Conservation (phyloP, 2,329 filamentous ascomycete genomes). For the Stagonosporopsis cucurbitacearum region DNA sequence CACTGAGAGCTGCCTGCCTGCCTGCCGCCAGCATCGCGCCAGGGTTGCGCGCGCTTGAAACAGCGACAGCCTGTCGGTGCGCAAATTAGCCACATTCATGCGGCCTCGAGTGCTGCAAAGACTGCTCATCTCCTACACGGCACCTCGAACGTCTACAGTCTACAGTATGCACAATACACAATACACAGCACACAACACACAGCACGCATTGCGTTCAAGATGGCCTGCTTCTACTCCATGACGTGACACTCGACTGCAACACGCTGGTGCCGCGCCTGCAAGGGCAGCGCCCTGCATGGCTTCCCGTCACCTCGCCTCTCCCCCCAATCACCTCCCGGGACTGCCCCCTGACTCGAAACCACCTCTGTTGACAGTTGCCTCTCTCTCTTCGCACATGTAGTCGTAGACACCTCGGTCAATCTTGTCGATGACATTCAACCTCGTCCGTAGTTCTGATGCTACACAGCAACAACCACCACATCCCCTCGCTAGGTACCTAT, state of each 20-base stretch:
- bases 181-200: too few relatives aligned
- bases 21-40: constrained; percentile 6
- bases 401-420: background rate
- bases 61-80: constrained; percentile 19
- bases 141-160: too few relatives aligned
- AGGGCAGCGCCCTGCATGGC: constrained; percentile 29
- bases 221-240: constrained; percentile 12
- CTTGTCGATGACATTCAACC: background rate
- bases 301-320: constrained; percentile 18
- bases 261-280: constrained; percentile 16
- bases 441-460: too few relatives aligned
- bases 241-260: constrained; percentile 9
- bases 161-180: too few relatives aligned
- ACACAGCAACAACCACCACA: too few relatives aligned
- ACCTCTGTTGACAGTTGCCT: too few relatives aligned
- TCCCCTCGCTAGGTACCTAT: too few relatives aligned
- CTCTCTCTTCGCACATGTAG: background rate
- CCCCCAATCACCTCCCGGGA: constrained; percentile 16
- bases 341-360: constrained; percentile 17
- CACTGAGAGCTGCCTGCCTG: too few relatives aligned
- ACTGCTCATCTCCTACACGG: too few relatives aligned
- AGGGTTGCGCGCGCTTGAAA: constrained; percentile 15
- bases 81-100: constrained; percentile 17
- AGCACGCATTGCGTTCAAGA: background rate
- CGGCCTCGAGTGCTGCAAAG: constrained; percentile 10